Conservation (phyloP, 2,329 filamentous ascomycete species). For the Trichoderma sp. region DNA sequence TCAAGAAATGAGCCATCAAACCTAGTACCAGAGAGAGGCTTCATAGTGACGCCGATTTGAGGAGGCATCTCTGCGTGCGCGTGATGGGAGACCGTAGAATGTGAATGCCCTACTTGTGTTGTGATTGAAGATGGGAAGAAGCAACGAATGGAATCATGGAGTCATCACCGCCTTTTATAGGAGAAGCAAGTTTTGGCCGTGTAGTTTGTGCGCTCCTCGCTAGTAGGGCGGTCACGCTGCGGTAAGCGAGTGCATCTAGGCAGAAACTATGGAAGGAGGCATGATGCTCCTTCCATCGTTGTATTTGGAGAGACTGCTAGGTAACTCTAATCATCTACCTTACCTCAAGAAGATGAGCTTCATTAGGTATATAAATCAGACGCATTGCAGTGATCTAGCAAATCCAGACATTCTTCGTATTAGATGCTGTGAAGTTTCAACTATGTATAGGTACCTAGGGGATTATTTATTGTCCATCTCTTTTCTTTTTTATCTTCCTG, state of each 20-base stretch:
- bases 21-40: background rate
- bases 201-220: background rate
- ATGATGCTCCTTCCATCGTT: background rate
- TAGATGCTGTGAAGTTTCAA: too few species aligned
- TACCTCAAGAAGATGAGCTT: too few species aligned
- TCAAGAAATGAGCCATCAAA: background rate
- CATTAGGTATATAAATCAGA: too few species aligned
- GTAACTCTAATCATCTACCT: too few species aligned
- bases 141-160: background rate
- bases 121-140: too few species aligned
- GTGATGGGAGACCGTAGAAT: background rate
- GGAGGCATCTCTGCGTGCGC: background rate
- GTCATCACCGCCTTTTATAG: background rate
- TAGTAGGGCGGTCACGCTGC: background rate
- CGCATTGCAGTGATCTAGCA: too few species aligned
- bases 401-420: too few species aligned
- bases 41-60: background rate
- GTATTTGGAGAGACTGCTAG: background rate
- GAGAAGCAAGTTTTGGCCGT: background rate
- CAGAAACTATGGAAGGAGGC: background rate
- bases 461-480: too few species aligned
- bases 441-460: too few species aligned
- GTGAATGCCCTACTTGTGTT: background rate
- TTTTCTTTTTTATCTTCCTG: too few species aligned
- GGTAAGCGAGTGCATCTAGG: background rate